Evolutionary conservation across 441 rosid species (phyloP).

Genomic region (Adansonia rubrostipa): DNA sequence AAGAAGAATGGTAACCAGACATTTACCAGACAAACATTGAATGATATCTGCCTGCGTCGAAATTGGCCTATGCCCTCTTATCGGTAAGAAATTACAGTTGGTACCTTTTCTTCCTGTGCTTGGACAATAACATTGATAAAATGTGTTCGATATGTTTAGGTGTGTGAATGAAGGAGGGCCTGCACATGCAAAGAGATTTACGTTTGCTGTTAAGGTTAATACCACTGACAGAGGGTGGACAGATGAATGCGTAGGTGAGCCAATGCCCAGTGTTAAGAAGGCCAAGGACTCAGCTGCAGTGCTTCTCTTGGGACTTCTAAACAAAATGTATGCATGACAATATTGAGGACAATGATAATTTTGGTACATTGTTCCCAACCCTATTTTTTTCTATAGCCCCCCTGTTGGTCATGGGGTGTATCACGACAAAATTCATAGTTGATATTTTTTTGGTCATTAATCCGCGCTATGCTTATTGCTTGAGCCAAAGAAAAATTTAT

Average conservation of each 20-base stretch:
- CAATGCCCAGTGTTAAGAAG: constrained; percentile 97
- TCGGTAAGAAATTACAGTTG: constrained; percentile 49
- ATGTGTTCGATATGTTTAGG: constrained; percentile 43
- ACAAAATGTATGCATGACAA: constrained; percentile 52
- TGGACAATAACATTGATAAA: not conserved
- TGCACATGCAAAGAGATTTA: constrained; percentile 96
- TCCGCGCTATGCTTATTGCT: not conserved
- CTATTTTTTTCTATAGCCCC: not conserved
- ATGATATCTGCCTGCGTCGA: constrained; percentile 91
- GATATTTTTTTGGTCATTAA: not conserved
- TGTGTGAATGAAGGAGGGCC: constrained; percentile 97
- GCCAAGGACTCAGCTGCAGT: constrained; percentile 97
- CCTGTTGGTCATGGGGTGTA: not conserved
- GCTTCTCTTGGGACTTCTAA: constrained; percentile 80
- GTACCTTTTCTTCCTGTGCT: not conserved
- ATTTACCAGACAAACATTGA: constrained; percentile 91
- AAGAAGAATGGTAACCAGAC: constrained; percentile 83
- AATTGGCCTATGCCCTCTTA: constrained; percentile 98
- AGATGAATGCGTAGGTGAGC: constrained; percentile 94
- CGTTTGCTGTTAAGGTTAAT: constrained; percentile 89
- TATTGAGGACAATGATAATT: not conserved
- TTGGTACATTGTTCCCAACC: not conserved
- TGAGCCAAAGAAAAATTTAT: not conserved
- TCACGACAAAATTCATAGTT: not conserved
- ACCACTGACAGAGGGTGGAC: constrained; percentile 90